Conservation (phyloP, 1,139 yeast genomes). For the Pneumocystis murina region DNA sequence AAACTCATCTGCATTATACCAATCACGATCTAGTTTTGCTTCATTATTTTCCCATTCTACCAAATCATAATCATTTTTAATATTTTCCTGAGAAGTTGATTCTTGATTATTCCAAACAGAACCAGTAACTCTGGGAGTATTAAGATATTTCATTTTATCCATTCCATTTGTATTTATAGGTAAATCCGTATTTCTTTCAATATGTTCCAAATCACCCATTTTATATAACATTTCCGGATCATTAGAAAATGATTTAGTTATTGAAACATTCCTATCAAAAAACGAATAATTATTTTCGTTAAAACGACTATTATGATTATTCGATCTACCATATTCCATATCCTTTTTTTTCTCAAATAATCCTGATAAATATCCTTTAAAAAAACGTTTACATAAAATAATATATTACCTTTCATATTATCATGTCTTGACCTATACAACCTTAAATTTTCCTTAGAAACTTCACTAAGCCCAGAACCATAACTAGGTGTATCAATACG, state of each 20-base stretch:
- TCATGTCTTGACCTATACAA: constrained; percentile 6
- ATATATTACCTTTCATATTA: neutral
- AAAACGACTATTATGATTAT: neutral
- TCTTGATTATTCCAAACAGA: constrained; percentile 7
- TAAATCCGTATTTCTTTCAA: neutral
- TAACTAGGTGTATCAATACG: constrained; percentile 16
- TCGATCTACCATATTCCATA: neutral
- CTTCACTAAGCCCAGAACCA: constrained; percentile 14
- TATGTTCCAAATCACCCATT: neutral
- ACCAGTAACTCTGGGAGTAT: neutral
- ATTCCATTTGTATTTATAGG: neutral
- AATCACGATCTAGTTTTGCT: constrained; percentile 24
- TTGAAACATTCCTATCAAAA: neutral
- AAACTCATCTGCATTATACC: constrained; percentile 26
- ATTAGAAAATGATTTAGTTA: neutral
- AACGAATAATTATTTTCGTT: neutral
- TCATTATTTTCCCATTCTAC: constrained; percentile 13
- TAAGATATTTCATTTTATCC: neutral
- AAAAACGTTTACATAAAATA: neutral
- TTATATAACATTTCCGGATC: neutral
- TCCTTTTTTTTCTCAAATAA: neutral
- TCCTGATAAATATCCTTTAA: neutral
- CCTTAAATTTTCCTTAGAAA: constrained; percentile 13
- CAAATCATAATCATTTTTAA: constrained; percentile 3
- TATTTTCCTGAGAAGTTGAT: constrained; percentile 5